Evolutionary conservation across 257 asterid species (phyloP).

Genomic region (Nyctanthes arbortristis): DNA sequence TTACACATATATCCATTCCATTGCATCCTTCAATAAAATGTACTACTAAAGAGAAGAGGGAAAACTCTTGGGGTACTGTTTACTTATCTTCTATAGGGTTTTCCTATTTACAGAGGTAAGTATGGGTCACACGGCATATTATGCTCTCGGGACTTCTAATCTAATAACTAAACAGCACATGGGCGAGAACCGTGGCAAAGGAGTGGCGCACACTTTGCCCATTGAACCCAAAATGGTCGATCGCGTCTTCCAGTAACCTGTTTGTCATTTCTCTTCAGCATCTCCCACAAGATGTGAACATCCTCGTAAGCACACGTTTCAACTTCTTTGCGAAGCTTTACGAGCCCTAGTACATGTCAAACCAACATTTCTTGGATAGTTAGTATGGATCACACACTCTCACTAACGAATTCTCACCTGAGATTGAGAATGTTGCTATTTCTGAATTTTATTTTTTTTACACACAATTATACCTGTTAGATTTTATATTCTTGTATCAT

Average conservation of each 20-base stretch:
- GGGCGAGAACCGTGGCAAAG: constrained; percentile 28
- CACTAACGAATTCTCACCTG: background rate
- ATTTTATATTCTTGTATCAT: background rate
- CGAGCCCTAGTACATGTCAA: constrained; percentile 34
- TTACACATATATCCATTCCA: no score
- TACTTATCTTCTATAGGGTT: no score
- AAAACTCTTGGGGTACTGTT: no score
- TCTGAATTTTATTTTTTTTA: no score
- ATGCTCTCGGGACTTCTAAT: background rate
- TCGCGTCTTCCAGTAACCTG: constrained; percentile 11
- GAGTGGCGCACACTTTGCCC: constrained; percentile 44
- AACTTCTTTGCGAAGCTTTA: constrained; percentile 42
- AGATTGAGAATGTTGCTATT: no score
- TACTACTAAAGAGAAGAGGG: no score
- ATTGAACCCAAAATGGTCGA: constrained; percentile 25
- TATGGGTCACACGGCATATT: background rate
- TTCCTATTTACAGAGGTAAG: no score
- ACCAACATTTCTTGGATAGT: background rate
- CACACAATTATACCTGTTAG: no score
- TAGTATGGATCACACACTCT: background rate
- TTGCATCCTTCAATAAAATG: no score
- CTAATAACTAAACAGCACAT: background rate
- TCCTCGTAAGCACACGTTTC: constrained; percentile 59
- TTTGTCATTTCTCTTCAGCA: constrained; percentile 41
- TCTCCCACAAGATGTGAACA: constrained; percentile 59